Conservation (phyloP, 768 basidiomycete genomes). For the Mycena vulgaris region DNA sequence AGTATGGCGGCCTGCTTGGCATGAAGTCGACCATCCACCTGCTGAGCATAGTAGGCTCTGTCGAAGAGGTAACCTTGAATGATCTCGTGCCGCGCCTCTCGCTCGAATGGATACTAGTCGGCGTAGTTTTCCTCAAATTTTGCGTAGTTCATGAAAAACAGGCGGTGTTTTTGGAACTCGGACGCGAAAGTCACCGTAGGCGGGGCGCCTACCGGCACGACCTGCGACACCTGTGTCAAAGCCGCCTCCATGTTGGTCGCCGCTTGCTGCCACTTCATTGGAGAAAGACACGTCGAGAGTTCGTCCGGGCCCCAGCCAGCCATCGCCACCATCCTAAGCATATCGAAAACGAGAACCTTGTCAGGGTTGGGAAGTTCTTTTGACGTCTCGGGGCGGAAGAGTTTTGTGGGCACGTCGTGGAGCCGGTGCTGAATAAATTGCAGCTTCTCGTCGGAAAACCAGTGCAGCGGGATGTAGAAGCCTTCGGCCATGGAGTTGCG, state of each 20-base stretch:
- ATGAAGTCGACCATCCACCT: slow-evolving; percentile 6
- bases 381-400: neutral
- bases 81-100: slow-evolving; percentile 21
- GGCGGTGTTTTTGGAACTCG: slow-evolving; percentile 6
- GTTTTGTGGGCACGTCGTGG: slow-evolving; percentile 18
- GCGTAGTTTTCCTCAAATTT: slow-evolving; percentile 29
- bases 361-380: neutral
- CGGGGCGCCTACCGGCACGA: neutral
- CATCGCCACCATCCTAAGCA: neutral
- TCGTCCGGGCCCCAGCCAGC: slow-evolving; percentile 13
- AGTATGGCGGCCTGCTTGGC: neutral
- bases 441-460: slow-evolving; percentile 21
- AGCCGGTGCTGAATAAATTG: neutral
- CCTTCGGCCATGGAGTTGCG: slow-evolving; percentile 7
- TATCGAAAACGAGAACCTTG: slow-evolving; percentile 14
- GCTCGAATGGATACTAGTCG: slow-evolving; percentile 31
- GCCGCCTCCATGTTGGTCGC: neutral
- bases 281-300: neutral
- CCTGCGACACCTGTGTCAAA: neutral
- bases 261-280: slow-evolving; percentile 15
- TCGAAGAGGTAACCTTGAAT: slow-evolving; percentile 13
- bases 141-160: slow-evolving; percentile 22
- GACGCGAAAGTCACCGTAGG: neutral
- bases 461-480: slow-evolving; percentile 14
- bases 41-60: neutral